phyloP scores from a whole-genome alignment of 305 asterid species.

The Galium porrigens region DNA sequence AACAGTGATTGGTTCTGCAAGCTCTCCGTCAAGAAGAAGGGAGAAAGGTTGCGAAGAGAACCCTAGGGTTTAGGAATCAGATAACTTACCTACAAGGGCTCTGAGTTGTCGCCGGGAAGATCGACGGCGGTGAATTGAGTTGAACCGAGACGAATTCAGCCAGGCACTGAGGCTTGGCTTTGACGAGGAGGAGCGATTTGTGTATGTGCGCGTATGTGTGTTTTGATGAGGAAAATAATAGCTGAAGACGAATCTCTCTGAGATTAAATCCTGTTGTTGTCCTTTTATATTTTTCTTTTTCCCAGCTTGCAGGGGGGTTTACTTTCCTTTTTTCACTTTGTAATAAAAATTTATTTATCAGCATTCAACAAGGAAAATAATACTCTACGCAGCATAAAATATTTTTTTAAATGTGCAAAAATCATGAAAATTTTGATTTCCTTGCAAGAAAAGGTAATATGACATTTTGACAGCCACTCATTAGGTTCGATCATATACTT shows the following conservation, averaged over 20 bases:
- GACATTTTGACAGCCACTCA: too few relatives aligned
- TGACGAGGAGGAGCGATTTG: conserved; percentile 14
- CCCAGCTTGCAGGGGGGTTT: background rate
- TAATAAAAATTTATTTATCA: background rate
- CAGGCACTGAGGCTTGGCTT: conserved; percentile 9
- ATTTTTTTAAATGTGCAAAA: too few relatives aligned
- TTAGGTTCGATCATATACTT: too few relatives aligned
- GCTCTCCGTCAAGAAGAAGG: background rate
- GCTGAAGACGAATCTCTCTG: conserved; percentile 55
- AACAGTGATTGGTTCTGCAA: conserved; percentile 4
- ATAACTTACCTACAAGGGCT: conserved; percentile 9
- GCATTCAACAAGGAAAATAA: too few relatives aligned
- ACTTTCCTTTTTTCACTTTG: conserved; percentile 4
- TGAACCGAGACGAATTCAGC: background rate
- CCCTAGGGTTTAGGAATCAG: conserved; percentile 47
- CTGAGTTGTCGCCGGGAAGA: conserved; percentile 5
- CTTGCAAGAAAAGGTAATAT: too few relatives aligned
- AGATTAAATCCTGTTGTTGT: conserved; percentile 13
- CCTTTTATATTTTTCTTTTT: conserved; percentile 7
- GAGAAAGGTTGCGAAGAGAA: conserved; percentile 1
- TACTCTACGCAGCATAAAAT: too few relatives aligned
- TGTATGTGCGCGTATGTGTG: background rate
- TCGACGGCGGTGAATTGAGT: conserved; percentile 8
- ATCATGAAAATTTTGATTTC: too few relatives aligned
- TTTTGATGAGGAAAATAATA: conserved; percentile 21